These are phyloP conservation scores for Gossypium sturtianum DNA, from an alignment of 345 rosid genomes.

Conservation along the genomic window DNA sequence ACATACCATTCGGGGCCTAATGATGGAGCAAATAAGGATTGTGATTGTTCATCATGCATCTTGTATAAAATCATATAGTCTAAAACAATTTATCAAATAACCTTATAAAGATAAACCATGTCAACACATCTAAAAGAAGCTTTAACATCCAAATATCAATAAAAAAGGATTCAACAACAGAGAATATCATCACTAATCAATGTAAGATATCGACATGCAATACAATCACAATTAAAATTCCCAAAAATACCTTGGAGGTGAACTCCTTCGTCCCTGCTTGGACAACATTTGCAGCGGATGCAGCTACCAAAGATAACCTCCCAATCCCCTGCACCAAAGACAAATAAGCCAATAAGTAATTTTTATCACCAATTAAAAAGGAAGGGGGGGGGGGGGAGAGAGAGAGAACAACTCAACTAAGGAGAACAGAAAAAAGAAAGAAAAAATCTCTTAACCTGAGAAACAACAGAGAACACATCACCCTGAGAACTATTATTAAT, in stretches of 20 bases:
- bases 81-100: background rate
- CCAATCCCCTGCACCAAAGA: conserved; percentile 60
- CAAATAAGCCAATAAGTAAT: conserved; percentile 4
- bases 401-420: background rate
- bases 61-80: background rate
- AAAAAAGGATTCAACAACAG: background rate
- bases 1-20: background rate
- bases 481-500: conserved; percentile 42
- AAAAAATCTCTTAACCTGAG: conserved; percentile 54
- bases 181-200: background rate
- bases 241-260: conserved; percentile 60
- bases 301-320: conserved; percentile 75
- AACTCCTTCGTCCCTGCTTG: conserved; percentile 78
- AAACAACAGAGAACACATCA: conserved; percentile 69
- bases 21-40: background rate
- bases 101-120: background rate
- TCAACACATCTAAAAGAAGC: background rate
- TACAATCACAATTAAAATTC: background rate
- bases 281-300: conserved; percentile 86
- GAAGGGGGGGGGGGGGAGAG: too few relatives aligned
- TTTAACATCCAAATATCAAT: background rate
- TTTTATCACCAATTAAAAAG: background rate
- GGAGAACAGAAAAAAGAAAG: background rate
- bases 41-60: background rate
- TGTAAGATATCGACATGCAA: background rate